Percentiles rank a stretch among this genome's conserved stretches.
Evolutionary conservation across 441 rosid species (phyloP).

Genomic region (Pelargonium fulgidum): DNA sequence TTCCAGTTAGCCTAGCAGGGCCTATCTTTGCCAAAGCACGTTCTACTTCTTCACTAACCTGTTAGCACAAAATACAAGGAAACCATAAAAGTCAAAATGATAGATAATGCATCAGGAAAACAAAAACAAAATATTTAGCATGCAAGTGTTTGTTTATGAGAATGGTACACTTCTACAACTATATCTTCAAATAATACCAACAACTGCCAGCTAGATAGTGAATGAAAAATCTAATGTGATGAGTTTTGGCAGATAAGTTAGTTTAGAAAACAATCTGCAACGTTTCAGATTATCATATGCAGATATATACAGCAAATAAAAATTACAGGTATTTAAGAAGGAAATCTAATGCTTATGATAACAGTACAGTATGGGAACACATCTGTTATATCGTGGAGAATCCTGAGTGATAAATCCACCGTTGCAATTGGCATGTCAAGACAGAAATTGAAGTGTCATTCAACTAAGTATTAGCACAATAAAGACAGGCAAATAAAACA

Average conservation of each 20-base stretch:
- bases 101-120: background rate
- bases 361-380: background rate
- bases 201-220: background rate
- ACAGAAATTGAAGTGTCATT: no score
- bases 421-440: no score
- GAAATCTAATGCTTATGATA: background rate
- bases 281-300: background rate
- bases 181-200: background rate
- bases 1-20: constrained; percentile 78
- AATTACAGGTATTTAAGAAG: background rate
- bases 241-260: background rate
- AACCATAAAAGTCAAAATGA: constrained; percentile 10
- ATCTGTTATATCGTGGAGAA: background rate
- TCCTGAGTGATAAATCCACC: background rate
- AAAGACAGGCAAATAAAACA: no score
- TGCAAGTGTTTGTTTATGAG: background rate
- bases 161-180: background rate
- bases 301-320: background rate
- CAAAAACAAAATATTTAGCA: background rate
- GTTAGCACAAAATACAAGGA: constrained; percentile 24
- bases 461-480: no score
- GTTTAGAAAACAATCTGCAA: background rate
- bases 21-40: constrained; percentile 97
- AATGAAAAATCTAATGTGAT: background rate
- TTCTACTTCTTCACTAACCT: constrained; percentile 99